Base-by-base conservation (phyloP, 148 eudicot genomes). In the Polygonum aviculare region DNA sequence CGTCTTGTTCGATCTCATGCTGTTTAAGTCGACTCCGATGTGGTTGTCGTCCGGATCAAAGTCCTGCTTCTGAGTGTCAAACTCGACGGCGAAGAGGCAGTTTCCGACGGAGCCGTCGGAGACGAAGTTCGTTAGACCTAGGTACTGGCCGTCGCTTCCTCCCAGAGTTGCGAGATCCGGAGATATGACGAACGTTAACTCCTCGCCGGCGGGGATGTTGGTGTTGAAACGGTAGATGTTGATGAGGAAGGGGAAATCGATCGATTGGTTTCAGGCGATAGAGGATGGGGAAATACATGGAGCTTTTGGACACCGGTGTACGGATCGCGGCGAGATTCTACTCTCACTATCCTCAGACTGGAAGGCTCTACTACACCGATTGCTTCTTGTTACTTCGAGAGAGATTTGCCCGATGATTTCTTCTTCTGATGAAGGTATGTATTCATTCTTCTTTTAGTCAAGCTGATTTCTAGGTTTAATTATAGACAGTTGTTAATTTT, bases 281-380 rank as follows among this genome's bases (percentile, higher is more conserved):
- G 18, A n/a, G 2, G 9, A 87, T 87, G 88, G 82, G 82, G 18
- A 87, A 85, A 45, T 91, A 87, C 21, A 49, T 77, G 78, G 96
- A 87, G 82, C 69, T 89, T 45, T 60, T 91, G 51, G 90, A 91
- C 78, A 60, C 75, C 8, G 89, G 90, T 33, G 85, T 89, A 26
- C 85, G 93, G 73, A 78, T 87, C 2, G 93, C 81, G 19, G 91
- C 96, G 40, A 88, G 93, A 36, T 89, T 89, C 40, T 88, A 91
- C 80, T 91, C 96, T 38, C 96, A 89, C 82, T 91, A 93, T 78
- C 93, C 96, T 1, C 93, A 89, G 21, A 91, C 93, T 39, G 96
- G 88, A 52, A 87, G 96, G 9, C n/a, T 89, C 78, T 91, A 89
- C 78, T 91, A 91, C 71, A n/a, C n/a, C n/a, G n/a, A n/a, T n/a